Conservation (phyloP, 2,329 filamentous ascomycete genomes). For the Aaosphaeria arxii region DNA sequence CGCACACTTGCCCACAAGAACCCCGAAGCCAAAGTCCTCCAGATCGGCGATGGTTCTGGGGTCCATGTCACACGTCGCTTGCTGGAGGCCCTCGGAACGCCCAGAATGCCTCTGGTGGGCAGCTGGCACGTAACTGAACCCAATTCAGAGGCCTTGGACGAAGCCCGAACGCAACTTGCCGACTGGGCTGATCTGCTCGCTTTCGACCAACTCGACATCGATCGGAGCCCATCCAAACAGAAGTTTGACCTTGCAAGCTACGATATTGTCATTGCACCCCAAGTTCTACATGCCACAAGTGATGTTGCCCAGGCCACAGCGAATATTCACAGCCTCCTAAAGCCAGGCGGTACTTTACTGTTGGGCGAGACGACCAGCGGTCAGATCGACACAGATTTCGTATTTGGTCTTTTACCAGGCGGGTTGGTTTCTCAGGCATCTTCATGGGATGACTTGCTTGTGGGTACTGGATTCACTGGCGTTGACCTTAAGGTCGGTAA, state of each 20-base stretch:
- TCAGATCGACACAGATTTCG: slow-evolving; percentile 1
- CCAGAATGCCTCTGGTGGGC: not conserved
- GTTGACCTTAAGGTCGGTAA: not conserved
- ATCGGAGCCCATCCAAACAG: slow-evolving; percentile 6
- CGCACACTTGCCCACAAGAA: slow-evolving; percentile 2
- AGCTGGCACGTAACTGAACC: slow-evolving; percentile 11
- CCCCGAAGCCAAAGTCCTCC: slow-evolving; percentile 19
- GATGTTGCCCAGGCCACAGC: slow-evolving; percentile 4
- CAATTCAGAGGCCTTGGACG: slow-evolving; percentile 4
- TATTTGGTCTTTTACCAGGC: not conserved
- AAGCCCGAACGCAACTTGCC: slow-evolving; percentile 3
- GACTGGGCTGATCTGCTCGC: slow-evolving; percentile 1
- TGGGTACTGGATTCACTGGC: not conserved
- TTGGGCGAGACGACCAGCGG: slow-evolving; percentile 11
- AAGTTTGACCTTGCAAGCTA: slow-evolving; percentile 34
- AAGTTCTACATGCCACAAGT: slow-evolving; percentile 10
- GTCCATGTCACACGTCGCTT: slow-evolving; percentile 3
- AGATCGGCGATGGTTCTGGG: slow-evolving; percentile 21
- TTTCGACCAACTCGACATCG: slow-evolving; percentile 7
- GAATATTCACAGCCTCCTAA: slow-evolving; percentile 10
- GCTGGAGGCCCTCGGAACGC: not conserved
- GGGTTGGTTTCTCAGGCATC: not conserved
- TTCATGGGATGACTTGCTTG: not conserved
- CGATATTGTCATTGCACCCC: slow-evolving; percentile 10
- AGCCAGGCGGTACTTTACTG: slow-evolving; percentile 2